phyloP scores from a whole-genome alignment of 768 basidiomycete species.

The Gyrodon lividus region DNA sequence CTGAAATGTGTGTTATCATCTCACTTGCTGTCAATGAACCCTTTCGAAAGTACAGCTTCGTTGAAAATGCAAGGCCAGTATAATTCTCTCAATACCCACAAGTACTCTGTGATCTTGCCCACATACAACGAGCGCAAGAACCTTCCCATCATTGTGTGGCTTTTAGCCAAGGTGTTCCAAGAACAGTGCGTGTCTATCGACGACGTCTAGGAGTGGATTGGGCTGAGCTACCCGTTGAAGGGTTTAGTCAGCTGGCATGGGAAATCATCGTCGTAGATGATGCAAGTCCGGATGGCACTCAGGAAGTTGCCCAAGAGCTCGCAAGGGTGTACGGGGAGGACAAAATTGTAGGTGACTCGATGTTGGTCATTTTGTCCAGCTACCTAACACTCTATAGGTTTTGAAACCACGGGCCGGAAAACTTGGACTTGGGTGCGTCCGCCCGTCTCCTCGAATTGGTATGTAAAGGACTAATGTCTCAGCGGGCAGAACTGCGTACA shows the following conservation, averaged over 20 bases:
- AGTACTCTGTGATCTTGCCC: conserved; percentile 90
- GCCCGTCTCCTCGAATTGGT: background rate
- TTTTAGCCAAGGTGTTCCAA: conserved; percentile 73
- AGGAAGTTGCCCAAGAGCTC: conserved; percentile 81
- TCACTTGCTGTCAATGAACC: conserved; percentile 49
- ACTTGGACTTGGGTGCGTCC: conserved; percentile 78
- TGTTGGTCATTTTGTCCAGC: background rate
- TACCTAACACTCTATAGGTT: conserved; percentile 44
- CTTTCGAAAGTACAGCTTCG: conserved; percentile 56
- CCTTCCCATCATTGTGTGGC: conserved; percentile 83
- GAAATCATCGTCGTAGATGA: conserved; percentile 92
- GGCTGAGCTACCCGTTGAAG: conserved; percentile 15
- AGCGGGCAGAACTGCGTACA: conserved; percentile 76
- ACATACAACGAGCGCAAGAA: conserved; percentile 96
- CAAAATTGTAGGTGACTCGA: conserved; percentile 57
- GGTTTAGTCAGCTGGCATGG: conserved; percentile 67
- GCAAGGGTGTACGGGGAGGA: conserved; percentile 81
- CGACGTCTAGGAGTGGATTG: background rate
- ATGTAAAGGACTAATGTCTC: background rate
- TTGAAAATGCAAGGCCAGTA: conserved; percentile 61
- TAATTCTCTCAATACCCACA: conserved; percentile 51
- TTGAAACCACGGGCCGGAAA: conserved; percentile 88
- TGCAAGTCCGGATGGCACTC: conserved; percentile 90
- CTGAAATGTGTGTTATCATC: background rate
- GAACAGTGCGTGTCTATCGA: conserved; percentile 57